Evolutionary conservation across 2,329 filamentous ascomycete genomes (phyloP).

Genomic region (Colletotrichum theobromicola): DNA sequence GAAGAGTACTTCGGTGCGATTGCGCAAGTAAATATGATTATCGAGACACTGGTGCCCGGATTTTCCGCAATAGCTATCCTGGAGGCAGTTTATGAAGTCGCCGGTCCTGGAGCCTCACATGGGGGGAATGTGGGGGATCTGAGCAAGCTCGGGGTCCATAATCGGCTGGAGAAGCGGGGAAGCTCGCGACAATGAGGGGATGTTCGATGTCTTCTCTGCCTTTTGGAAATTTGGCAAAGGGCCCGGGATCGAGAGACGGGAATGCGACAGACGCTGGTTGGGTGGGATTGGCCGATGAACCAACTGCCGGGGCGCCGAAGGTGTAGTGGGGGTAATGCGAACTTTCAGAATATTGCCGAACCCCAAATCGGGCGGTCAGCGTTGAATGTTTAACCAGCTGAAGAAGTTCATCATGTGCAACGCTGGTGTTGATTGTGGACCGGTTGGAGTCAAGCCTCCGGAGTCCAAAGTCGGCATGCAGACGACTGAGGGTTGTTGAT

Average conservation of each 20-base stretch:
- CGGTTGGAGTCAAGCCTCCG: not conserved
- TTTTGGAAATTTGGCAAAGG: not conserved
- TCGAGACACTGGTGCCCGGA: not conserved
- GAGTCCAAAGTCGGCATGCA: not conserved
- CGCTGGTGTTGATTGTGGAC: not conserved
- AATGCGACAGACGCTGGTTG: not conserved
- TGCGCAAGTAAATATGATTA: not conserved
- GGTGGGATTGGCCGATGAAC: not conserved
- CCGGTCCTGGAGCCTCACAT: constrained; percentile 8
- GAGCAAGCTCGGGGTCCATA: constrained; percentile 12
- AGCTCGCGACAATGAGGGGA: constrained; percentile 9
- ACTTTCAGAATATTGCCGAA: not conserved
- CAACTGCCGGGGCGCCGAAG: constrained; percentile 7
- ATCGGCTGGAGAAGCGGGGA: constrained; percentile 19
- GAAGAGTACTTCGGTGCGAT: not conserved
- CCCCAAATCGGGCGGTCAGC: not conserved
- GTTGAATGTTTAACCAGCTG: not conserved
- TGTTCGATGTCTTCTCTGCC: constrained; percentile 1
- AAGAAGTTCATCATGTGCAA: not conserved
- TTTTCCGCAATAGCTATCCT: not conserved
- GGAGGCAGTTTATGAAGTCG: constrained; percentile 5
- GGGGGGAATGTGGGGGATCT: constrained; percentile 11
- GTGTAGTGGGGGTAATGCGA: constrained; percentile 10
- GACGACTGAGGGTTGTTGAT: not conserved
- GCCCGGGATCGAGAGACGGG: constrained; percentile 10